Base-by-base conservation (phyloP, 306 rosid genomes). In the Begonia fuchsioides region DNA sequence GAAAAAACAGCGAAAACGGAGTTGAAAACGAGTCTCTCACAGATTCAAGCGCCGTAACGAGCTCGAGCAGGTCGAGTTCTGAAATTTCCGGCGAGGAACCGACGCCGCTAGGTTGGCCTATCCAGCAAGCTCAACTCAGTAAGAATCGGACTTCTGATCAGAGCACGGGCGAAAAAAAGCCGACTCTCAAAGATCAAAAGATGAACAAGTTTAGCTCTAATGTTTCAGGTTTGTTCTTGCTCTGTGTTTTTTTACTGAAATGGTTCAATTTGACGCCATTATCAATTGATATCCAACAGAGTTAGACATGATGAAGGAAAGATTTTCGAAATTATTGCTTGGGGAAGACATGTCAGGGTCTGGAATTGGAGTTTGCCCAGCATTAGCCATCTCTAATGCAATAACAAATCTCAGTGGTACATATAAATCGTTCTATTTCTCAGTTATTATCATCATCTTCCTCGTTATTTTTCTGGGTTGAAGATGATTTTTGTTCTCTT, bases 51-150 rank as follows among this genome's bases (percentile, higher is more conserved):
- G 61, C 62, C 1, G 80, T 69, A 44, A 71, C 84, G 49, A 67
- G 87, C 59, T 68, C 81, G 15, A 64, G 74, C 61, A 69, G 74
- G 56, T 79, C 87, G 15, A 71, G 73, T 54, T 74, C 80, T 9
- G 86, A 76, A 38, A 47, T 49, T 59, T 70, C 92, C 6, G 7
- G 56, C 32, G 82, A 55, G 50, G 87, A 67, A 9, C 75, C 87
- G 57, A 15, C 83, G 15, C 81, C 71, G 53, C 76, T 90, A 62
- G 95, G 95, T 14, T 90, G 97, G 97, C 97, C 97, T 39, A 90
- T 90, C 50, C 83, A 79, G 32, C 74, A 86, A 57, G 93, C 95
- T 50, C 74, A 83, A 5, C 49, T 78, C 8, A 54, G 82, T 53
- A 80, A 69, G 45, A 63, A 67, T 54, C 58, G 53, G 1, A 64